Conservation (phyloP, 306 rosid species). For the Inga laurina region DNA sequence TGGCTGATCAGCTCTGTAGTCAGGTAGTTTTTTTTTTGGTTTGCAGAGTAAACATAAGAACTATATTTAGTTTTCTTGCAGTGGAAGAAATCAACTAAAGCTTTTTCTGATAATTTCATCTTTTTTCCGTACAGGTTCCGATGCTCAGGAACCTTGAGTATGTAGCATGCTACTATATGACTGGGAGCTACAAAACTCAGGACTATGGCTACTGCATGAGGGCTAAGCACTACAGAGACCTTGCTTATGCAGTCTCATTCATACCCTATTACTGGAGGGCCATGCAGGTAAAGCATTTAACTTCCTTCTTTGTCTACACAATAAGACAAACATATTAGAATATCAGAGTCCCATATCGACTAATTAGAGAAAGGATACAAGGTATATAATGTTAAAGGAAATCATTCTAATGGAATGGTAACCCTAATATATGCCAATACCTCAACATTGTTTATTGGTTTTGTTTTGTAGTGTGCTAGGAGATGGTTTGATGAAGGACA, state of each 20-base stretch:
- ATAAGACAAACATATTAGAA: not conserved
- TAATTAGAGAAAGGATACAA: no score
- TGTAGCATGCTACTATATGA: slow-evolving; percentile 88
- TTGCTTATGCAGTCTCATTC: slow-evolving; percentile 90
- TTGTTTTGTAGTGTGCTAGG: slow-evolving; percentile 75
- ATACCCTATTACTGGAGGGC: slow-evolving; percentile 99
- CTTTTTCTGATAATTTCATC: not conserved
- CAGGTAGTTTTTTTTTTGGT: slow-evolving; percentile 55
- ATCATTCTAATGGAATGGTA: no score
- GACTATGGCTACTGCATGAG: slow-evolving; percentile 89
- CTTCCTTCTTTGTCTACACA: not conserved
- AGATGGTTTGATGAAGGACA: slow-evolving; percentile 98
- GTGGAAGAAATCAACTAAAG: not conserved
- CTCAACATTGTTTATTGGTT: not conserved
- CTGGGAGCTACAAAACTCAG: slow-evolving; percentile 94
- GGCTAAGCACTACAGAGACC: slow-evolving; percentile 68
- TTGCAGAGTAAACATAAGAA: no score
- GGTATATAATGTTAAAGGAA: no score
- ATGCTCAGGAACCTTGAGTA: slow-evolving; percentile 90
- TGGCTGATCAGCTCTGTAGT: slow-evolving; percentile 99
- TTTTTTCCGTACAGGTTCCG: slow-evolving; percentile 61
- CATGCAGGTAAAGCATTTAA: slow-evolving; percentile 71
- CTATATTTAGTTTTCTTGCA: not conserved
- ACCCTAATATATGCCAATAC: no score
- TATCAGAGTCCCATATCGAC: no score